Conservation (phyloP, 2,329 filamentous ascomycete species). For the Pezizomycotina sp. region DNA sequence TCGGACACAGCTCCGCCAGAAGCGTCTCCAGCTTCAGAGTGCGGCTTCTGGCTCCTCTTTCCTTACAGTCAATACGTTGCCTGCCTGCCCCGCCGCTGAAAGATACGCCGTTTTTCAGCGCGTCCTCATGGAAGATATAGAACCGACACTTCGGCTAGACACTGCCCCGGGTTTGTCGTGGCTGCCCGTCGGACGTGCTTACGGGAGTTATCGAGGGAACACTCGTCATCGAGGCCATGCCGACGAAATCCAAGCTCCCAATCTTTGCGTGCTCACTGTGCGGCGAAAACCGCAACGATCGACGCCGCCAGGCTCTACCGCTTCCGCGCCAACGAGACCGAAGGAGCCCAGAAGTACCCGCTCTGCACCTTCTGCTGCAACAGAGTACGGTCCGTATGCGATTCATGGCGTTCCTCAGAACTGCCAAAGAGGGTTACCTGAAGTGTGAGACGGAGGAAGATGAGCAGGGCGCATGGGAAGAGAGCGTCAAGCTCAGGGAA, state of each 20-base stretch:
- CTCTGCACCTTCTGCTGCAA: slow-evolving; percentile 77
- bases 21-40: slow-evolving; percentile 45
- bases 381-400: slow-evolving; percentile 72
- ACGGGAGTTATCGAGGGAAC: slow-evolving; percentile 69
- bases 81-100: slow-evolving; percentile 48
- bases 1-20: slow-evolving; percentile 28
- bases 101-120: slow-evolving; percentile 93
- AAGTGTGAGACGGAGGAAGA: slow-evolving; percentile 66
- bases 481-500: slow-evolving; percentile 74
- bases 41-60: slow-evolving; percentile 37
- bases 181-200: slow-evolving; percentile 66
- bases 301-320: slow-evolving; percentile 64
- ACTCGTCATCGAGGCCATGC: slow-evolving; percentile 76
- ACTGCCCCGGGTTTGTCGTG: slow-evolving; percentile 80
- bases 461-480: slow-evolving; percentile 83
- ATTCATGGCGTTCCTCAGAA: slow-evolving; percentile 76
- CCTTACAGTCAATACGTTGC: slow-evolving; percentile 30
- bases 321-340: slow-evolving; percentile 74
- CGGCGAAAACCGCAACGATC: slow-evolving; percentile 60
- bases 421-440: slow-evolving; percentile 87
- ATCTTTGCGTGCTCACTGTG: slow-evolving; percentile 66
- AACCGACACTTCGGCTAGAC: slow-evolving; percentile 81
- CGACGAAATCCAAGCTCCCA: slow-evolving; percentile 36
- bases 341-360: slow-evolving; percentile 74
- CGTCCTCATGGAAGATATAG: slow-evolving; percentile 73